phyloP scores from a whole-genome alignment of 139 green algal species.

The Mesotaenium endlicherianum region DNA sequence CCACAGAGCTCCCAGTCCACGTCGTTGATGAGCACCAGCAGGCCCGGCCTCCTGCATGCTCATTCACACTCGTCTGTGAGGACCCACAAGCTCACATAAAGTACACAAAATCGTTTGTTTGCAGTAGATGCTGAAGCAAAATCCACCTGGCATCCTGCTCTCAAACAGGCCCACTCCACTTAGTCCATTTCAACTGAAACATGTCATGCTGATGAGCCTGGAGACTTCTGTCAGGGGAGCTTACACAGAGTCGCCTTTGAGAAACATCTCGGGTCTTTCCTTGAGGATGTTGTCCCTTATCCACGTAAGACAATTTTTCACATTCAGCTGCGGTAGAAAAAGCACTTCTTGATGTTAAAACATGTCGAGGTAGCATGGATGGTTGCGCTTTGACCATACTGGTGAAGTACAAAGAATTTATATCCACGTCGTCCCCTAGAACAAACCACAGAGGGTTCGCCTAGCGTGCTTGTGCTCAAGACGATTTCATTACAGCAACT shows the following conservation, averaged over 20 bases:
- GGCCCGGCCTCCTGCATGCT: constrained; percentile 66
- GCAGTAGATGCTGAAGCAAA: too few species aligned
- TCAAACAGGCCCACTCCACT: too few species aligned
- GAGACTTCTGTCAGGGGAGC: too few species aligned
- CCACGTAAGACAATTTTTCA: not conserved
- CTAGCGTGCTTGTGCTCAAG: too few species aligned
- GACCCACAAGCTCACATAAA: too few species aligned
- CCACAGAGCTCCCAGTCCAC: constrained; percentile 91
- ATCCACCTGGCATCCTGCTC: too few species aligned
- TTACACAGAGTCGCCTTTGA: constrained; percentile 11
- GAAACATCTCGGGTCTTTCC: constrained; percentile 18
- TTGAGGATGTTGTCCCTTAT: constrained; percentile 8
- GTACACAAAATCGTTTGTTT: too few species aligned
- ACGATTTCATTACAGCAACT: too few species aligned
- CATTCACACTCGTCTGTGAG: not conserved
- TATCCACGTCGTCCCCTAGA: not conserved
- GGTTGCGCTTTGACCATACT: not conserved
- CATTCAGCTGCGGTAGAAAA: not conserved
- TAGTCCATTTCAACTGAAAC: too few species aligned
- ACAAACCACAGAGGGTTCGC: too few species aligned
- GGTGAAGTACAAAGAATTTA: not conserved
- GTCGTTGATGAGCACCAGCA: constrained; percentile 93
- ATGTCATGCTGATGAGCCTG: too few species aligned
- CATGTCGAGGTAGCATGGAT: not conserved
- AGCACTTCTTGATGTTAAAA: not conserved